phyloP scores from a whole-genome alignment of 1,284 basidiomycete genomes.

The Ustilago sp. region DNA sequence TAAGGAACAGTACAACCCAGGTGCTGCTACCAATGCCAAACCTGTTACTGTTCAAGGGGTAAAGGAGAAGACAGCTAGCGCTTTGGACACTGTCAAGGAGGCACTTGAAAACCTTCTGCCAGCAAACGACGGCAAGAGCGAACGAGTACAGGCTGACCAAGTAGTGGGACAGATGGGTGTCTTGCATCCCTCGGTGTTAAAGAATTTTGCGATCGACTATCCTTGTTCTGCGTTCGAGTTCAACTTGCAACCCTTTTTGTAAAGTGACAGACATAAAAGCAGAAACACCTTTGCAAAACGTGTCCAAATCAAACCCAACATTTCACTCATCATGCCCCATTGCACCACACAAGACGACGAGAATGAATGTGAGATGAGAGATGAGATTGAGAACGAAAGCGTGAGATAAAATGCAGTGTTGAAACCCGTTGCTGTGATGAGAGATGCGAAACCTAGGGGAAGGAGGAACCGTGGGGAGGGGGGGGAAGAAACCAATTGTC shows the following conservation, averaged over 20 bases:
- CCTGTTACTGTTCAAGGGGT: not conserved
- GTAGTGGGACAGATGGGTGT: conserved; percentile 58
- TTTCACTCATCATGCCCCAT: not conserved
- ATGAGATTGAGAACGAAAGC: not conserved
- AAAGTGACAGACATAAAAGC: conserved; percentile 57
- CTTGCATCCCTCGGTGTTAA: conserved; percentile 63
- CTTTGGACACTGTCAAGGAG: conserved; percentile 38
- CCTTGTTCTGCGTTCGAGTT: conserved; percentile 98
- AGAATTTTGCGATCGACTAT: conserved; percentile 75
- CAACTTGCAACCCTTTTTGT: conserved; percentile 90
- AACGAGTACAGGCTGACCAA: conserved; percentile 12
- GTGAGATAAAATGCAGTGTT: conserved; percentile 16
- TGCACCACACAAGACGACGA: not conserved
- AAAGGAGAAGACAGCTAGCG: conserved; percentile 2
- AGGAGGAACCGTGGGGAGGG: not conserved
- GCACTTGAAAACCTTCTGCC: conserved; percentile 31
- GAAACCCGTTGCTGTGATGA: conserved; percentile 21
- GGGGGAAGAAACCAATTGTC: not conserved
- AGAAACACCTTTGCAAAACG: not conserved
- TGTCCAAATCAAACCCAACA: not conserved
- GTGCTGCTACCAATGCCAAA: conserved; percentile 18
- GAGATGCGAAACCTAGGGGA: not conserved
- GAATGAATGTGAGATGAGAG: not conserved
- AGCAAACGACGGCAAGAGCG: not conserved
- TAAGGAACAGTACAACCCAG: conserved; percentile 25